These are phyloP conservation scores for Kodamaea plutei DNA, from an alignment of 1,139 yeast species.

Conservation along the genomic window DNA sequence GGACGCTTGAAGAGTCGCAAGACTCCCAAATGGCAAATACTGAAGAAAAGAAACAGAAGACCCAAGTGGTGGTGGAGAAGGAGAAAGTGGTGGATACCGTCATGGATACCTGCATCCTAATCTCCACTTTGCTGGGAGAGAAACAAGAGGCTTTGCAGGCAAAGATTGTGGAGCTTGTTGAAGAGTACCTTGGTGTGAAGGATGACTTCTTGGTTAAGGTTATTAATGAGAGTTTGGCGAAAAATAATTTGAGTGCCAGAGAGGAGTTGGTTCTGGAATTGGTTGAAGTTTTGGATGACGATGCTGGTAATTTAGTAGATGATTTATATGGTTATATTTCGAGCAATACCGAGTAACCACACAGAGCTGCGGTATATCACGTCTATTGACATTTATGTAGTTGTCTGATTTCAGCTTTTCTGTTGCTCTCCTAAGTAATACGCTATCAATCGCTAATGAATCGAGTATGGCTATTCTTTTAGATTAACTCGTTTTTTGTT, in stretches of 20 bases:
- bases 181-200: conserved; percentile 48
- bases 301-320: conserved; percentile 43
- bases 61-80: conserved; percentile 5
- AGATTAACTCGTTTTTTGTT: no score
- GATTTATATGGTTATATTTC: conserved; percentile 30
- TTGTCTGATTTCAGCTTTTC: no score
- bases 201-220: conserved; percentile 49
- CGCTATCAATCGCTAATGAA: no score
- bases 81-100: conserved; percentile 11
- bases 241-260: conserved; percentile 24
- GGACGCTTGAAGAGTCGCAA: conserved; percentile 30
- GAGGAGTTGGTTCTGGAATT: conserved; percentile 40
- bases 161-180: conserved; percentile 41
- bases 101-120: conserved; percentile 2
- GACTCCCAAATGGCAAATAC: no score
- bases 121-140: conserved; percentile 15
- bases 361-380: no score
- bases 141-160: conserved; percentile 18
- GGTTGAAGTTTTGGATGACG: conserved; percentile 53
- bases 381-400: no score
- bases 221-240: conserved; percentile 34
- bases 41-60: conserved; percentile 10
- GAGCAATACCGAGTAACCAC: no score
- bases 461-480: no score
- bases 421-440: no score